Evolutionary conservation across 176 grass and related monocot species (phyloP).

Genomic region (Tuctoria greenei): DNA sequence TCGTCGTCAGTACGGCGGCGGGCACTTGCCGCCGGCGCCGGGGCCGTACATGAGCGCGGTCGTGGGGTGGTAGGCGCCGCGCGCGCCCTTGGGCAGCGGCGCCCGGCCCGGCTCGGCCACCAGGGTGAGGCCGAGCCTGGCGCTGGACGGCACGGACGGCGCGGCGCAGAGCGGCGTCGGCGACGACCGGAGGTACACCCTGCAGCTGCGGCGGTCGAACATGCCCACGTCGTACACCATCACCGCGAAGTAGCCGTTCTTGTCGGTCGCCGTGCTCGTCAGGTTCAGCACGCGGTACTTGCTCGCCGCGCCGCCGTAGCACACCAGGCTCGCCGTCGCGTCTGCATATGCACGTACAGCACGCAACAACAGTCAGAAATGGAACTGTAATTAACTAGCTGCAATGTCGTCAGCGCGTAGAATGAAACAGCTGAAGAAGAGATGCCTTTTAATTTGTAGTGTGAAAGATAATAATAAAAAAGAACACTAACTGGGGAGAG

Average conservation of each 20-base stretch:
- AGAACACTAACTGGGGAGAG: conserved; percentile 22
- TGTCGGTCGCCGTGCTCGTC: conserved; percentile 40
- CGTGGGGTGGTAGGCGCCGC: conserved; percentile 15
- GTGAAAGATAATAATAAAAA: not conserved
- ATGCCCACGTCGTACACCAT: conserved; percentile 47
- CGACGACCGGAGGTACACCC: conserved; percentile 41
- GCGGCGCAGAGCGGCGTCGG: conserved; percentile 28
- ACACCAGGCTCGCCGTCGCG: conserved; percentile 52
- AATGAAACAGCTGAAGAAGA: too few relatives aligned
- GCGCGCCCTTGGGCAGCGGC: conserved; percentile 22
- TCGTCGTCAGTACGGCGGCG: not conserved
- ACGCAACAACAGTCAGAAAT: not conserved
- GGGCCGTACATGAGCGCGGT: conserved; percentile 44
- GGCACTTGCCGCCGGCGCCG: conserved; percentile 25
- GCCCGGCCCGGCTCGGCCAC: not conserved
- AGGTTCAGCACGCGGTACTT: conserved; percentile 37
- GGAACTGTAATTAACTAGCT: not conserved
- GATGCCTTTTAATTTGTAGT: not conserved
- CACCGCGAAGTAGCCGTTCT: conserved; percentile 38
- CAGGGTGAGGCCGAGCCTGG: conserved; percentile 27
- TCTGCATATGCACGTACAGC: not conserved
- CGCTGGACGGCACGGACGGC: conserved; percentile 29
- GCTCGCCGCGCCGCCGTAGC: conserved; percentile 27
- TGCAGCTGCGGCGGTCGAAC: conserved; percentile 28
- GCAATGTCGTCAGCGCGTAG: not conserved